Evolutionary conservation across 1,139 yeast species (phyloP), one percentile per base, ranked within the genome.

Genomic region (Debaryomycetaceae sp.): DNA sequence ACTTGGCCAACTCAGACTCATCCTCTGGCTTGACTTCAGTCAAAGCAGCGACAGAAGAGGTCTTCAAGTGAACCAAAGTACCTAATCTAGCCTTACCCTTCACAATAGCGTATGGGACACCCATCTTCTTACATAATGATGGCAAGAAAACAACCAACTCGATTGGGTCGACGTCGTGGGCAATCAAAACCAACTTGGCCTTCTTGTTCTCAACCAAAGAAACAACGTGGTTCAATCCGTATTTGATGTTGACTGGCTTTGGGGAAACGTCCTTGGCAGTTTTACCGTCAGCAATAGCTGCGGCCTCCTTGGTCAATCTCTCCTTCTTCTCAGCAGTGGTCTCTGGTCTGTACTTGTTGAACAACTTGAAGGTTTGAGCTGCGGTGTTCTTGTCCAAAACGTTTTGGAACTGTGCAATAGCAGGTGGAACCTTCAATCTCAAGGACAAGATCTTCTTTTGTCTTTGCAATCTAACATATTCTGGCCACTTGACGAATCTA

Each of bases 401-500:
- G 75, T 83, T 78, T 68, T 86, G 87, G 83, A 88, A 89, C 77
- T 89, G 96, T 58, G 96, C 78, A 66, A 88, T 82, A 58, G 96
- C 86, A 65, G 96, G 96, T 60, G 96, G 96, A 68, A 88, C 96
- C 86, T 88, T 88, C 69, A 88, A 81, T 82, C 96, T 87, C 73
- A 87, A 71, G 64, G 83, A 77, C 72, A 88, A 80, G 66, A 88
- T 85, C 83, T 88, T 88, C 85, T 83, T 87, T 78, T 88, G 96
- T 80, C 96, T 87, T 79, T 88, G 96, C 38, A 48, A 79, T 80
- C 95, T 87, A 62, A 89, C 91, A 74, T 89, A 88, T 76, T 85
- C 91, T 71, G 98, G 98, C 97, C 98, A 91, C 78, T 87, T 91
- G 68, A 91, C 97, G 72, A 87, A 90, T 77, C 97, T 88, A 56